phyloP scores from a whole-genome alignment of 176 grass and related monocot species.

The Miscanthus lutarioriparius region DNA sequence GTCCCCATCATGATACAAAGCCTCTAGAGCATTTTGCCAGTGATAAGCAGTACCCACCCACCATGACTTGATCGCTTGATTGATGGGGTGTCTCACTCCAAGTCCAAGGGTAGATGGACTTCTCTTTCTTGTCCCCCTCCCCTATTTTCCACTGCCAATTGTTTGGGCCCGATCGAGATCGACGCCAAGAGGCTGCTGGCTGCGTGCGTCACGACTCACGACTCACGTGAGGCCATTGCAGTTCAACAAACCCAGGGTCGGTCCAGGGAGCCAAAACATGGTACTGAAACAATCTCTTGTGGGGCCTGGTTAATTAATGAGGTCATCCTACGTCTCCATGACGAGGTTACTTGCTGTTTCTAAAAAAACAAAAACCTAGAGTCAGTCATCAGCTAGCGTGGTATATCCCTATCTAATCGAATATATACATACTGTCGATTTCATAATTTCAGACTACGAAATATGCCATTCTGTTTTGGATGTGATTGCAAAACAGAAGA shows the following conservation, averaged over 20 bases:
- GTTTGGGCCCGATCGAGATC: too few relatives aligned
- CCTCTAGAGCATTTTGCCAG: background rate
- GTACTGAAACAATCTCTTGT: background rate
- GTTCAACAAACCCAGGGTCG: slow-evolving; percentile 22
- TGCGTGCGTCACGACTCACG: slow-evolving; percentile 12
- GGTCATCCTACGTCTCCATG: slow-evolving; percentile 14
- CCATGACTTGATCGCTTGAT: background rate
- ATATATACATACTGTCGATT: too few relatives aligned
- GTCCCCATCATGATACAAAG: background rate
- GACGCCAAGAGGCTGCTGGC: background rate
- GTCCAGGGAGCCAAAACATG: too few relatives aligned
- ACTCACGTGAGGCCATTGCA: too few relatives aligned
- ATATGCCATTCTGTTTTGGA: too few relatives aligned
- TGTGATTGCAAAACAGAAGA: too few relatives aligned
- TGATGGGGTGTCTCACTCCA: background rate
- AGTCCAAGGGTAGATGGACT: background rate
- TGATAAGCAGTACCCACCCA: background rate
- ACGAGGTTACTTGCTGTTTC: too few relatives aligned
- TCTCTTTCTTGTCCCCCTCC: background rate
- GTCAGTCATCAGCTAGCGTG: too few relatives aligned
- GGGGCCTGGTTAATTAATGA: background rate
- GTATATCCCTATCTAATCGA: too few relatives aligned
- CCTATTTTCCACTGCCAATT: background rate
- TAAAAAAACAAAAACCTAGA: too few relatives aligned
- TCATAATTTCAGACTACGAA: too few relatives aligned